phyloP scores from a whole-genome alignment of 495 filamentous ascomycete species.

The Xylaria acuta region DNA sequence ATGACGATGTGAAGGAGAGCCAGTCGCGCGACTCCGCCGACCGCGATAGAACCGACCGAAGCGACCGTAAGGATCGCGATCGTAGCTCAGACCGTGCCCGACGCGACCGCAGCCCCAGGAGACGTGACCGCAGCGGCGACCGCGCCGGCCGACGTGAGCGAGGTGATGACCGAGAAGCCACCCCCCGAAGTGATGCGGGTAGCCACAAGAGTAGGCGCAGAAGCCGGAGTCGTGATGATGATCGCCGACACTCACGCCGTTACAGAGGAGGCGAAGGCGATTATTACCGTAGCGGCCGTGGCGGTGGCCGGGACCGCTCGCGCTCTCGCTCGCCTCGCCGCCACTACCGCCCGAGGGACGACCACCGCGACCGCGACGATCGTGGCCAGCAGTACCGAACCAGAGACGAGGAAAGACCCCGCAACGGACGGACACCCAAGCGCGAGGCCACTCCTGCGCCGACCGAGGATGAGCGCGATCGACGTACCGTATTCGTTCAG shows the following conservation, averaged over 20 bases:
- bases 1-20: slow-evolving; percentile 58
- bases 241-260: slow-evolving; percentile 79
- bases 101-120: slow-evolving; percentile 66
- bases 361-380: slow-evolving; percentile 57
- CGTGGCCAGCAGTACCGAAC: slow-evolving; percentile 55
- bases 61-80: slow-evolving; percentile 50
- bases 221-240: slow-evolving; percentile 81
- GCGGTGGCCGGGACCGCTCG: slow-evolving; percentile 64
- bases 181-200: slow-evolving; percentile 78
- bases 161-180: slow-evolving; percentile 61
- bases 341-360: slow-evolving; percentile 77
- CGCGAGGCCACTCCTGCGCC: slow-evolving; percentile 64
- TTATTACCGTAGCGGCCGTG: slow-evolving; percentile 71
- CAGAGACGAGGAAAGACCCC: slow-evolving; percentile 56
- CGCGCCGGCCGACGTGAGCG: slow-evolving; percentile 44
- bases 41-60: slow-evolving; percentile 39
- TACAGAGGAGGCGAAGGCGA: slow-evolving; percentile 75
- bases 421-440: slow-evolving; percentile 58
- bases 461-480: slow-evolving; percentile 95
- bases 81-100: slow-evolving; percentile 61
- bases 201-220: slow-evolving; percentile 85
- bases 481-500: slow-evolving; percentile 97
- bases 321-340: slow-evolving; percentile 80
- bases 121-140: slow-evolving; percentile 71
- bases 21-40: slow-evolving; percentile 39